Base-by-base conservation (phyloP, 129 eudicot genomes). In the Apium graveolens region DNA sequence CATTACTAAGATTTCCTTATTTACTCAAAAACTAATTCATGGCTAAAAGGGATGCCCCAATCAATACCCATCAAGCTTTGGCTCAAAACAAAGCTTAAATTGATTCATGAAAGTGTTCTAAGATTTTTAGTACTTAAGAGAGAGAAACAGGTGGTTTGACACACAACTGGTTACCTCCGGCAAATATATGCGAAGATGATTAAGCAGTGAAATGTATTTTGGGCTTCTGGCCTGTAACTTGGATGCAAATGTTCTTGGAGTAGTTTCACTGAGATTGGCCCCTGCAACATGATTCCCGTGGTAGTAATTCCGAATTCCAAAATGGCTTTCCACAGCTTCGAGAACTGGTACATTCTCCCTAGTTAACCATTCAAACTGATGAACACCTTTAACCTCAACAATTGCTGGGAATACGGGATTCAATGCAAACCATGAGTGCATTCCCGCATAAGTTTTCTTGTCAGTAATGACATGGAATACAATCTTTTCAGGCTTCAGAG, bases 391-490 rank as follows among this genome's bases (percentile, higher is more conserved):
- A 42, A 94, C 98, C 81, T 94, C 98, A 88, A 91, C 84, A 70
- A 88, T 87, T 44, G 98, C 97, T 68, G 98, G 98, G 37, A 89
- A 83, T 74, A 90, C 78, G 34, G 98, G 88, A 80, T 94, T 88
- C 71, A 94, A 78, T 20, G 98, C 97, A 80, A 91, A 94, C 98
- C 98, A 94, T 38, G 98, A 90, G 77, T 94, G 98, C 98, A 94
- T 94, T 84, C 96, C 97, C 37, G 98, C 97, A 78, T 94, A 94
- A 45, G 98, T 94, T 85, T 94, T 91, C 86, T 91, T 94, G 79
- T 94, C 98, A 41, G 98, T 94, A 49, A 94, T 88, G 78, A 94
- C 88, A 78, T 94, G 98, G 85, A 94, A 91, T 70, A 94, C 98
- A 31, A 94, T 87, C 81, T 86, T 91, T 74, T 86, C 93, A 24